Evolutionary conservation across 2,329 filamentous ascomycete species (phyloP), one percentile per base, ranked within the genome.

Genomic region (Talaromyces atroroseus): DNA sequence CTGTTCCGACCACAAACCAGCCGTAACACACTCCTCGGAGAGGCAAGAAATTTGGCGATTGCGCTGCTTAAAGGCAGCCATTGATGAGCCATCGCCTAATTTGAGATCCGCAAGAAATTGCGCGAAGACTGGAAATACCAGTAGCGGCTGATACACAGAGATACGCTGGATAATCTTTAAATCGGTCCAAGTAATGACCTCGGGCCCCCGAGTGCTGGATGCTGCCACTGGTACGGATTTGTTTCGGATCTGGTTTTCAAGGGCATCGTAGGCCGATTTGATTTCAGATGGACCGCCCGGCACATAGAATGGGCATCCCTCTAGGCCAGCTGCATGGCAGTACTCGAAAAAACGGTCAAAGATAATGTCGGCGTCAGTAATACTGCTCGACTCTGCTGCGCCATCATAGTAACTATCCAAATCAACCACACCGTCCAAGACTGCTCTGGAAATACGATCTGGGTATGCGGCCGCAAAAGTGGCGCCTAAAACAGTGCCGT

Each of bases 401-500:
- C 62, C 65, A 5, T 62, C 50, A 29, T 71, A 73, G 58, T 74
- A 74, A 26, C 62, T 64, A n/a, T 69, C 60, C 34, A 67, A 61
- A 49, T 74, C 65, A n/a, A 73, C 68, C 2, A 74, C 71, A 1
- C 64, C 71, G 52, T 74, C 71, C 14, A 74, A 61, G 0, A 74
- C 60, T 6, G 58, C 60, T 10, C 68, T 67, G 2, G 59, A 56
- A 16, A 74, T 58, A 16, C 68, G 68, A 46, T 76, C 66, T 0
- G 78, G 77, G 36, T 69, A 78, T 53, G 80, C 68, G 3, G 72
- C 65, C 0, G 77, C 75, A 58, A 79, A 76, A 0, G 77, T 80
- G 0, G 70, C 64, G 3, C 78, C 78, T 0, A 80, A 65, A 1
- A 76, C 61, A 0, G 76, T 75, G 3, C 77, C 78, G 57, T 78